Percentiles rank a stretch among this genome's conserved stretches.
Evolutionary conservation across 106 monocot genomes (phyloP).

Genomic region (Dendrobium officinale): DNA sequence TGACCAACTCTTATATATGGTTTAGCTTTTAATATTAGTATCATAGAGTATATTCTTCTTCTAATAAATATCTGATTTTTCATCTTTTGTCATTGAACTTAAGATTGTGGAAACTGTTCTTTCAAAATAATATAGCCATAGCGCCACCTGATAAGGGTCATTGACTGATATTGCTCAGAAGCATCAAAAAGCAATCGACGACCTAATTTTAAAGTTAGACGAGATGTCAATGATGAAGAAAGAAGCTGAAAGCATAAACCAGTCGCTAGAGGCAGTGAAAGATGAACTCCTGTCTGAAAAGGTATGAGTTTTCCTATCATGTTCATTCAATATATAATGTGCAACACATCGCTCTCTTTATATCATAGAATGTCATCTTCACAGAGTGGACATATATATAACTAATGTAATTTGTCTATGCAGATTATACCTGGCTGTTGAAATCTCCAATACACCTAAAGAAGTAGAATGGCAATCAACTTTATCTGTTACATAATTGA

Average conservation of each 20-base stretch:
- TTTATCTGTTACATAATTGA: no score
- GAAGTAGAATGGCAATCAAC: no score
- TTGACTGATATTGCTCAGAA: constrained; percentile 10
- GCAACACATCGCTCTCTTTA: not conserved
- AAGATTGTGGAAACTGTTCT: not conserved
- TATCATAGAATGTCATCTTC: not conserved
- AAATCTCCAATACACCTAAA: no score
- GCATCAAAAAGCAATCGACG: constrained; percentile 23
- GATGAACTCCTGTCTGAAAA: constrained; percentile 38
- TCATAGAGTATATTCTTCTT: not conserved
- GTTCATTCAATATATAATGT: not conserved
- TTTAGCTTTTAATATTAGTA: not conserved
- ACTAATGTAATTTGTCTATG: no score
- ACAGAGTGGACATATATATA: not conserved
- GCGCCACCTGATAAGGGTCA: not conserved
- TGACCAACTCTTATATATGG: not conserved
- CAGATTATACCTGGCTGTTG: no score
- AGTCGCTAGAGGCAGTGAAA: constrained; percentile 26
- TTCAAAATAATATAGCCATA: not conserved
- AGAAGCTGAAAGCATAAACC: constrained; percentile 34
- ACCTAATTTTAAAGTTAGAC: constrained; percentile 27
- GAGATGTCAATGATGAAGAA: constrained; percentile 32
- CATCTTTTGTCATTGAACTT: not conserved
- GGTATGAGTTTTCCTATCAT: constrained; percentile 22
- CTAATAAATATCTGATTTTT: not conserved